phyloP scores from a whole-genome alignment of 495 filamentous ascomycete genomes.

The Viridothelium virens region DNA sequence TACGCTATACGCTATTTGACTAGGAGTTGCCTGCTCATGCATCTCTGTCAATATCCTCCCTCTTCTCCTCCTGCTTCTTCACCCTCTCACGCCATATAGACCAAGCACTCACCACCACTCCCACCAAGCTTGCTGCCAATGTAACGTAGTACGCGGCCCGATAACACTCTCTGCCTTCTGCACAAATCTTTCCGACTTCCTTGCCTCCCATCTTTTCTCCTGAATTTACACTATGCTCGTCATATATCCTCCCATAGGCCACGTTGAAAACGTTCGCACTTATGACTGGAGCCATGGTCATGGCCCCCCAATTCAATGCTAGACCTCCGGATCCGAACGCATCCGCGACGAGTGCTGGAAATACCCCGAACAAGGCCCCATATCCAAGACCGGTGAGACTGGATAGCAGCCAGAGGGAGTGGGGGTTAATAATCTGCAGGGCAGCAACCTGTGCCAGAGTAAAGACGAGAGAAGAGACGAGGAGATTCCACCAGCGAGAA shows the following conservation, averaged over 20 bases:
- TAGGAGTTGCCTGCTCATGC: neutral
- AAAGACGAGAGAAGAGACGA: constrained; percentile 70
- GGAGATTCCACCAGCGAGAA: constrained; percentile 83
- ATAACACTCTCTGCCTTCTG: constrained; percentile 76
- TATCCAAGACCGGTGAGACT: constrained; percentile 81
- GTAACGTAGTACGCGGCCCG: constrained; percentile 73
- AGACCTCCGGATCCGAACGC: constrained; percentile 86
- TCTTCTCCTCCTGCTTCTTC: constrained; percentile 27
- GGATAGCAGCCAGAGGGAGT: constrained; percentile 69
- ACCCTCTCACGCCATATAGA: constrained; percentile 63
- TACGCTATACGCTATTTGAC: neutral
- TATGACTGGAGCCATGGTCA: constrained; percentile 80
- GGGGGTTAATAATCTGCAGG: constrained; percentile 68
- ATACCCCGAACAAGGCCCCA: constrained; percentile 91
- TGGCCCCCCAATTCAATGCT: constrained; percentile 66
- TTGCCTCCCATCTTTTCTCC: constrained; percentile 60
- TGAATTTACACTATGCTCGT: constrained; percentile 63
- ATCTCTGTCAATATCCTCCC: constrained; percentile 14
- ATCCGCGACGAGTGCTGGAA: constrained; percentile 84
- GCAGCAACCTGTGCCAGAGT: constrained; percentile 72
- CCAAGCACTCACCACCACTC: constrained; percentile 61
- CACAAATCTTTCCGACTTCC: constrained; percentile 53
- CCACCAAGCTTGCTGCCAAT: constrained; percentile 63
- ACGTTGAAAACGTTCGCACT: constrained; percentile 89
- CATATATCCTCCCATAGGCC: constrained; percentile 73